Evolutionary conservation across 805 yeast species (phyloP).

Genomic region (Saccharomycopsis oosterbeekiorum): DNA sequence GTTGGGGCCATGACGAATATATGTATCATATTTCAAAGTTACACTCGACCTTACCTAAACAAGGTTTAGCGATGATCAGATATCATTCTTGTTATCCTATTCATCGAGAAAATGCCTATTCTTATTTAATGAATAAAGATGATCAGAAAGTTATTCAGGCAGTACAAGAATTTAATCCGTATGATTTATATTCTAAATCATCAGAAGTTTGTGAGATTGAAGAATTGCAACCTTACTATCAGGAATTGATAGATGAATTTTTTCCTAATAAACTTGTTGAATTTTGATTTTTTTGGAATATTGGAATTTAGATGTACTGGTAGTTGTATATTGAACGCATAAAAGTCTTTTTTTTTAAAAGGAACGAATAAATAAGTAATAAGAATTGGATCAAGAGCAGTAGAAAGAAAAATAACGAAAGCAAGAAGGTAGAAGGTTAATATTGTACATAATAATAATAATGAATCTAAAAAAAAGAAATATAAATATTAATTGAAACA

Average conservation of each 20-base stretch:
- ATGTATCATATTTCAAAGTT: slow-evolving; percentile 63
- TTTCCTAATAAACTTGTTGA: slow-evolving; percentile 50
- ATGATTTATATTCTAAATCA: slow-evolving; percentile 57
- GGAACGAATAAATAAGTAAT: too few species aligned
- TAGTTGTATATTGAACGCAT: too few species aligned
- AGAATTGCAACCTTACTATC: slow-evolving; percentile 46
- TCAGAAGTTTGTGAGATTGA: slow-evolving; percentile 41
- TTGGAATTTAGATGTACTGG: too few species aligned
- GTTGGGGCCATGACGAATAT: slow-evolving; percentile 77
- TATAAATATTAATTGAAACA: background rate
- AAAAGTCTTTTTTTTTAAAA: too few species aligned
- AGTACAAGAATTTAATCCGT: slow-evolving; percentile 56
- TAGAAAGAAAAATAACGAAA: background rate
- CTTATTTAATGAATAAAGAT: slow-evolving; percentile 51
- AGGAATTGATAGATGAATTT: slow-evolving; percentile 55
- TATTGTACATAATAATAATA: background rate
- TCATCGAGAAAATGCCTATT: slow-evolving; percentile 63
- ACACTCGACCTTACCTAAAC: slow-evolving; percentile 53
- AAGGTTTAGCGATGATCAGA: slow-evolving; percentile 64
- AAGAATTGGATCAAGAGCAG: background rate
- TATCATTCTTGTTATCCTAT: slow-evolving; percentile 71
- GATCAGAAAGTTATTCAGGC: slow-evolving; percentile 53
- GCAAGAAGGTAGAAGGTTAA: slow-evolving; percentile 1
- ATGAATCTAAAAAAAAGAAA: background rate
- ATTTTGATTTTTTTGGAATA: slow-evolving; percentile 29